Evolutionary conservation across 495 filamentous ascomycete genomes (phyloP).

Genomic region (Podospora pseudocomata): DNA sequence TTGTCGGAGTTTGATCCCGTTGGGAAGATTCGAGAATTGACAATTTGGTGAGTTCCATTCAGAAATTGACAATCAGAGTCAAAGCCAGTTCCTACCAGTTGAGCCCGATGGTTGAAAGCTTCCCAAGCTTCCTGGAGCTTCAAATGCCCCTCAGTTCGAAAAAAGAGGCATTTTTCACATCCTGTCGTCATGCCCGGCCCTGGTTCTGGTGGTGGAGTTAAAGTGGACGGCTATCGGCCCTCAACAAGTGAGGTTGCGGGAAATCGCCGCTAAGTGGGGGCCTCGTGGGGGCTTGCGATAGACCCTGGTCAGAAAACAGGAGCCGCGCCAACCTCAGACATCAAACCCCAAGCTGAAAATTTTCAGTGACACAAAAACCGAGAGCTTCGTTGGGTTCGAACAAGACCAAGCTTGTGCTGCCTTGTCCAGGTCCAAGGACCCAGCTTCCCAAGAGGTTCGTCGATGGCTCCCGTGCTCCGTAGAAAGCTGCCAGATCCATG

Average conservation of each 20-base stretch:
- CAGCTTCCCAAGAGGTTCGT: slow-evolving; percentile 5
- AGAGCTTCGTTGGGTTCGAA: slow-evolving; percentile 11
- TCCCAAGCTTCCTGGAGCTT: not conserved
- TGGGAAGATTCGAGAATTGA: not conserved
- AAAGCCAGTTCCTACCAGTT: not conserved
- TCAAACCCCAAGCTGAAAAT: slow-evolving; percentile 29
- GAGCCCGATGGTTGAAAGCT: not conserved
- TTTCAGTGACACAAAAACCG: slow-evolving; percentile 23
- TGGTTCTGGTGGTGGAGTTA: slow-evolving; percentile 13
- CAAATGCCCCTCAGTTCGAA: not conserved
- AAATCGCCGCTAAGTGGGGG: slow-evolving; percentile 27
- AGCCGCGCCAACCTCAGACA: slow-evolving; percentile 38
- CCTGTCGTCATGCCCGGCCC: slow-evolving; percentile 25
- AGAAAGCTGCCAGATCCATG: slow-evolving; percentile 5
- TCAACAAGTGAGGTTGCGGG: slow-evolving; percentile 19
- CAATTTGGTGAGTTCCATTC: not conserved
- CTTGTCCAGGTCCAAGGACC: not conserved
- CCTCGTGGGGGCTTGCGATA: slow-evolving; percentile 15
- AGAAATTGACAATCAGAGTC: not conserved
- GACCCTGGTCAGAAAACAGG: slow-evolving; percentile 12
- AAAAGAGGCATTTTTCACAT: slow-evolving; percentile 27
- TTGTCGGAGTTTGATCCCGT: not conserved
- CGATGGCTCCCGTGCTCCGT: slow-evolving; percentile 12
- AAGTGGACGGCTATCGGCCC: not conserved
- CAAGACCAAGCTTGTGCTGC: slow-evolving; percentile 13